These are phyloP conservation scores for Clitopilus passeckerianus DNA, from an alignment of 768 basidiomycete species.

Conservation along the genomic window DNA sequence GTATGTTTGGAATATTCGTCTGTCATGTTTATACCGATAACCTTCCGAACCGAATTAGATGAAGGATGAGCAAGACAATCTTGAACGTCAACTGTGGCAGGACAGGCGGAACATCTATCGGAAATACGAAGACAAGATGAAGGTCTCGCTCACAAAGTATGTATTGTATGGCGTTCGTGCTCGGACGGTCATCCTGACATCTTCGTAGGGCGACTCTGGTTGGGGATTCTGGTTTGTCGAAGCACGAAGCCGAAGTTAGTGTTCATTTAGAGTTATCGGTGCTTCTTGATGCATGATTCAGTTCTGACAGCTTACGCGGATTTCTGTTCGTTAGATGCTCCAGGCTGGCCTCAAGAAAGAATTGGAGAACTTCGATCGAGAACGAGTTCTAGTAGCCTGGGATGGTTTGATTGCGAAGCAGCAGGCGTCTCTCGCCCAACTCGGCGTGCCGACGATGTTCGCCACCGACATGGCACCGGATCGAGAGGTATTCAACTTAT, in stretches of 20 bases:
- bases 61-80: conserved; percentile 61
- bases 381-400: conserved; percentile 70
- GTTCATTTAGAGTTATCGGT: neutral
- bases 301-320: neutral
- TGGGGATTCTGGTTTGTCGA: conserved; percentile 51
- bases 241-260: conserved; percentile 61
- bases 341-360: conserved; percentile 61
- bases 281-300: neutral
- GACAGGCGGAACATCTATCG: conserved; percentile 58
- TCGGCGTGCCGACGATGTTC: conserved; percentile 72
- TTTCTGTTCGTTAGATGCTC: conserved; percentile 47
- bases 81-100: conserved; percentile 67
- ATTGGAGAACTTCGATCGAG: conserved; percentile 61
- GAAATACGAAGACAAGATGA: conserved; percentile 70
- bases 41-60: conserved; percentile 35
- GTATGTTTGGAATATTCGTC: conserved; percentile 26
- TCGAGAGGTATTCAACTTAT: conserved; percentile 44
- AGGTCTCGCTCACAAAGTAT: conserved; percentile 63
- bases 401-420: conserved; percentile 70
- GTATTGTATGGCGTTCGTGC: conserved; percentile 13
- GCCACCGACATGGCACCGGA: conserved; percentile 40
- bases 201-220: conserved; percentile 58
- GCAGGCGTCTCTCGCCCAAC: conserved; percentile 54
- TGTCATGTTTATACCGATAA: neutral
- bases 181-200: conserved; percentile 3